A percentile compares a stretch with the other conserved stretches of the same genome.
phyloP scores from a whole-genome alignment of 2,329 filamentous ascomycete species.

The Pseudogymnoascus sp. region DNA sequence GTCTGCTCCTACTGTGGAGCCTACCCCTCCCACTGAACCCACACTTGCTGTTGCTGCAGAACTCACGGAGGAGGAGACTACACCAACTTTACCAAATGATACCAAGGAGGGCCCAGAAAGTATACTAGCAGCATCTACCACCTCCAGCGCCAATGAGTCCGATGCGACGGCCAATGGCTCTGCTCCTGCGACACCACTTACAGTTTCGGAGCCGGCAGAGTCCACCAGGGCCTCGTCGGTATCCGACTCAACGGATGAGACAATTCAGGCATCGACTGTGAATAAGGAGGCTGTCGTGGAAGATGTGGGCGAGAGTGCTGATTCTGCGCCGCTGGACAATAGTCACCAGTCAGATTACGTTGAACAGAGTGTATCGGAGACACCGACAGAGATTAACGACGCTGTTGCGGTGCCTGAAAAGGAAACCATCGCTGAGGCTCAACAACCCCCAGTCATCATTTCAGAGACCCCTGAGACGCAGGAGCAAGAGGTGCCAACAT shows the following conservation, averaged over 20 bases:
- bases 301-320: neutral
- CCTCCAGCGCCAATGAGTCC: conserved; percentile 28
- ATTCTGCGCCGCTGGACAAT: neutral
- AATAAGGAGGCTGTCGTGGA: conserved; percentile 8
- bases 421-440: neutral
- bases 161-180: conserved; percentile 43
- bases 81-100: conserved; percentile 20
- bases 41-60: conserved; percentile 2
- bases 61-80: conserved; percentile 20
- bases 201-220: conserved; percentile 46
- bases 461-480: neutral
- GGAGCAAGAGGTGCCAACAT: neutral
- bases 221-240: conserved; percentile 57
- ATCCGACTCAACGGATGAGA: conserved; percentile 55
- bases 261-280: conserved; percentile 32
- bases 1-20: neutral
- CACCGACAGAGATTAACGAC: neutral
- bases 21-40: neutral
- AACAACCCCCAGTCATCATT: neutral
- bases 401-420: neutral
- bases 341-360: neutral
- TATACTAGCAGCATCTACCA: conserved; percentile 39
- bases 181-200: conserved; percentile 47
- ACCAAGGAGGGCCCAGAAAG: conserved; percentile 48
- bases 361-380: neutral